Base-by-base conservation (phyloP, 176 grass and related monocot species). In the Secale cereale region DNA sequence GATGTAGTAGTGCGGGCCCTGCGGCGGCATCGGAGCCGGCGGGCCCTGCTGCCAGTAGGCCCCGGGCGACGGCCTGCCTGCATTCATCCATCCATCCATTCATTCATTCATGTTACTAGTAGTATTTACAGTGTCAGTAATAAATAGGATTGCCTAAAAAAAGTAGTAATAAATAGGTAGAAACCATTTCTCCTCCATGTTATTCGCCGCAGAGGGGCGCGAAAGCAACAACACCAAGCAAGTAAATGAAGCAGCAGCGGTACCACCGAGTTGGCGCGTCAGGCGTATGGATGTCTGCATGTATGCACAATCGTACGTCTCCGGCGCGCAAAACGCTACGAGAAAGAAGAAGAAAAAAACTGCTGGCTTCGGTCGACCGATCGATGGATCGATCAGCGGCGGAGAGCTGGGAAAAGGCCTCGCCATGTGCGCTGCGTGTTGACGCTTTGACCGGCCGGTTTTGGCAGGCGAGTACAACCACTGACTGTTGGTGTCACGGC, bases 41-140 rank as follows among this genome's bases (percentile, higher is more conserved):
- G 81, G 81, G 69, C 22, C 86, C 85, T 83, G 91, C 54, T 83
- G 91, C 54, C 92, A 59, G 45, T 82, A 67, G 63, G 65, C 5
- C 85, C 78, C 89, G 5, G 10, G 13, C 35, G 71, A 82, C 31
- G 59, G 57, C 81, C 76, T 92, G 11, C 83, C 93, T 91, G 76
- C 29, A 59, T 27, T 22, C 17, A 61, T 74, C 10, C 83, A 90
- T 91, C 57, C 29, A 57, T 26, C 19, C 15, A 59, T 71, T 9
- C 70, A 74, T 45, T 12, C 67, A 39, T n/a, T 10, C 70, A 28
- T 27, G 39, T 72, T 26, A 68, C n/a, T n/a, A n/a, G 28, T 10
- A 12, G 45, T 48, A 29, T 30, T 30, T 14, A 65, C 60, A 63
- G 25, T 23, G 59, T 29, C 22, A 52, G 41, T 10, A n/a, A n/a